A percentile compares a stretch with the other conserved stretches of the same genome.
Evolutionary conservation across 139 green algal species (phyloP).

Genomic region (Limnomonas spitsbergensis): DNA sequence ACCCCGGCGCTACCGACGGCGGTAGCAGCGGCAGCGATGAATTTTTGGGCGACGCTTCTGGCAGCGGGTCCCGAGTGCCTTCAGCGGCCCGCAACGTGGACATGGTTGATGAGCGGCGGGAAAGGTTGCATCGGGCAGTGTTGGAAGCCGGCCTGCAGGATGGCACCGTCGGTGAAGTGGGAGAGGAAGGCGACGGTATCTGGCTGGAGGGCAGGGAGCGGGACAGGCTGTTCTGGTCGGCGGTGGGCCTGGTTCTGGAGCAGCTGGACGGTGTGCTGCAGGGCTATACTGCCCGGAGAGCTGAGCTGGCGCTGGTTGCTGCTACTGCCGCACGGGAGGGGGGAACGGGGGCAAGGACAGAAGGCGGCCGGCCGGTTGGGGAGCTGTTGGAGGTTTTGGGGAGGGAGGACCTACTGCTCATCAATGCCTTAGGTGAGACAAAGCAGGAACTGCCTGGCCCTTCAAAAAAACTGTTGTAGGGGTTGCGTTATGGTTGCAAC

Average conservation of each 20-base stretch:
- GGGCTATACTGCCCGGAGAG: not conserved
- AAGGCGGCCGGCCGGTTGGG: not conserved
- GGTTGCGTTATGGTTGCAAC: too few relatives aligned
- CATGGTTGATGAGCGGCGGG: not conserved
- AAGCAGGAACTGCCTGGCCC: too few relatives aligned
- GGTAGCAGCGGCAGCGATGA: not conserved
- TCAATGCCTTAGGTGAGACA: conserved; percentile 3
- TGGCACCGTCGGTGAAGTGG: too few relatives aligned
- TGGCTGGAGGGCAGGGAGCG: not conserved
- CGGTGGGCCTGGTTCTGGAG: not conserved
- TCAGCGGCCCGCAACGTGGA: too few relatives aligned
- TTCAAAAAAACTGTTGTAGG: too few relatives aligned
- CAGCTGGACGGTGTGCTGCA: conserved; percentile 1
- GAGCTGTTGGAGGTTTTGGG: not conserved
- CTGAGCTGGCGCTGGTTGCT: too few relatives aligned
- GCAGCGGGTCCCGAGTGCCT: too few relatives aligned
- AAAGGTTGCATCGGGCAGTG: not conserved
- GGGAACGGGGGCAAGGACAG: too few relatives aligned
- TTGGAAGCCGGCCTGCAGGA: not conserved
- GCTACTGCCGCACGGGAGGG: too few relatives aligned
- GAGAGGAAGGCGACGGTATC: too few relatives aligned
- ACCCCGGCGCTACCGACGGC: not conserved
- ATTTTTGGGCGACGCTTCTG: not conserved
- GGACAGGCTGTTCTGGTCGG: not conserved
- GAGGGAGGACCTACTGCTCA: not conserved